phyloP scores from a whole-genome alignment of 2,329 filamentous ascomycete species.

The Ophiocordyceps australis region DNA sequence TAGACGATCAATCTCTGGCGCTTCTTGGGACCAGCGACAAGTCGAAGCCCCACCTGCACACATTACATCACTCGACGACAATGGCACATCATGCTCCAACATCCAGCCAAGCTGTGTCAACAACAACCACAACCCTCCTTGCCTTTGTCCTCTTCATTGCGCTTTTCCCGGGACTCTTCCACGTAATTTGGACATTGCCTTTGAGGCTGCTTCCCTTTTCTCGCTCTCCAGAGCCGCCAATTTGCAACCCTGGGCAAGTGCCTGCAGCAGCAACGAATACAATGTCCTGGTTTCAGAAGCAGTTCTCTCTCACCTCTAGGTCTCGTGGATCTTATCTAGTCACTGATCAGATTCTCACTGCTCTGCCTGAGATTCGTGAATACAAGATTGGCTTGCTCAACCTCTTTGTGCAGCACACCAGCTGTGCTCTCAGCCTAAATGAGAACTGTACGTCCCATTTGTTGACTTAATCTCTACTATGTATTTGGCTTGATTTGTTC shows the following conservation, averaged over 20 bases:
- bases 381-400: conserved; percentile 81
- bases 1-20: too few relatives aligned
- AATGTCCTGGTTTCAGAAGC: conserved; percentile 78
- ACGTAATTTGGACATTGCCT: conserved; percentile 30
- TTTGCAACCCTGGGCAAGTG: conserved; percentile 10
- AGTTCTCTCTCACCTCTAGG: conserved; percentile 58
- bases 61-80: too few relatives aligned
- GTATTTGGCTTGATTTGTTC: too few relatives aligned
- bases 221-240: conserved; percentile 5
- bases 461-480: conserved; percentile 7
- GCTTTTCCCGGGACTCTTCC: conserved; percentile 34
- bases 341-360: conserved; percentile 52
- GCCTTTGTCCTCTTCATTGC: conserved; percentile 27
- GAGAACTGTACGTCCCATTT: conserved; percentile 58
- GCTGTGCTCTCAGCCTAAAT: conserved; percentile 76
- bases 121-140: conserved; percentile 23
- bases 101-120: conserved; percentile 13
- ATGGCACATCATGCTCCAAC: conserved; percentile 24
- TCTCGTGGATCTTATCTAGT: conserved; percentile 79
- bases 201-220: conserved; percentile 19
- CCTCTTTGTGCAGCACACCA: conserved; percentile 91
- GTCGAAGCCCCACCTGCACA: too few relatives aligned
- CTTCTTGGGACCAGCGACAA: too few relatives aligned
- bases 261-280: conserved; percentile 8
- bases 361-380: conserved; percentile 60